Evolutionary conservation across 164 flowering plant genomes (phyloP), one percentile per base, ranked within the genome.

Genomic region (Umbilicus rupestris): DNA sequence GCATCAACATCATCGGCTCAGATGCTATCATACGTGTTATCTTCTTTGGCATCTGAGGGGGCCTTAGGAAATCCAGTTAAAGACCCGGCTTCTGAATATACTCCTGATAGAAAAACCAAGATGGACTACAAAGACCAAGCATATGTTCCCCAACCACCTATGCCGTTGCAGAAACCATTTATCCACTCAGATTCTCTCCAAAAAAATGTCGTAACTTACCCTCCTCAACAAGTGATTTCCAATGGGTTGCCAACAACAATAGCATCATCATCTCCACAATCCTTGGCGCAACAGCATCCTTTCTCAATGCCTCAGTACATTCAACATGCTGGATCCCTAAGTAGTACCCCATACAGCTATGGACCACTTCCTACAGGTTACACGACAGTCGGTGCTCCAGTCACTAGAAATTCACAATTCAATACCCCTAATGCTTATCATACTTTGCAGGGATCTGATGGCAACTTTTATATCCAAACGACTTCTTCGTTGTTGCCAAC

Each of bases 1-100:
- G 90, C 97, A 30, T 91, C 99, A 8, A 80, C 96, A 15, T 85
- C 97, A 37, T 95, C 99, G 3, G 99, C 90, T 11, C 85, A 95
- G 80, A 89, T 95, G 97, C 90, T 95, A 39, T 80, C 92, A 22
- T 85, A 69, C 64, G 96, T 89, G 64, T 85, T 89, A 39, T 88
- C 97, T 20, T 89, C 97, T 35, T 78, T 95, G 44, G 97, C 94
- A 50, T 86, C 96, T 20, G 97, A 87, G 71, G 89, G 91, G 4
- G 82, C 79, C 60, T 84, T 84, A 12, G 76, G 81, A 20, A 87
- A 79, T 67, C 42, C 82, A 39, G 28, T 68, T 5, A 77, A 73
- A 65, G 87, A 85, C 12, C 70, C 89, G 39, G 64, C 88, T 7
- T 55, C 68, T 6, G 90, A 88, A 66, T 75, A 66, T 44, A 84